Base-by-base conservation (phyloP, 2,329 filamentous ascomycete genomes). In the Neofusicoccum kwambonambiense region DNA sequence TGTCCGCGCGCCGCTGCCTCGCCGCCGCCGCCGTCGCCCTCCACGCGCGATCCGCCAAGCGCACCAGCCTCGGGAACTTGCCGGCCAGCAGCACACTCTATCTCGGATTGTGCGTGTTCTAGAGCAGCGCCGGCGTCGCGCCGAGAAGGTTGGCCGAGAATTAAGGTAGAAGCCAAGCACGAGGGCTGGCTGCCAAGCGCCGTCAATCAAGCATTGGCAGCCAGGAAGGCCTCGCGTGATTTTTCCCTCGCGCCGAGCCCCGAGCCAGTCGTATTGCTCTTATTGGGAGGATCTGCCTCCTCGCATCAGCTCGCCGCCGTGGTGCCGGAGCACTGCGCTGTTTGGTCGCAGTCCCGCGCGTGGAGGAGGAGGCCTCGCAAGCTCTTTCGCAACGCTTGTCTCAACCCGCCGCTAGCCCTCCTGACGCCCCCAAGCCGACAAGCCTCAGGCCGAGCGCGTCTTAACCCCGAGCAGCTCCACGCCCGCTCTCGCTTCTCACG, bases 361-460 rank as follows among this genome's bases (percentile, higher is more conserved):
- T 17, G 13, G 39, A n/a, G 39, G 27, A 35, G 41, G 41, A 60
- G 44, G 45, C 37, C 47, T 54, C 61, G 49, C 61, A 63, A 63
- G 61, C 61, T 63, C 61, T 54, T 54, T 62, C 60, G 60, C 60
- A 62, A 62, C 60, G 60, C 56, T 60, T 60, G 56, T 60, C 56
- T 60, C 56, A 60, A 49, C 56, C 22, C 34, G 47, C 47, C 47
- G 27, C 47, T 17, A 34, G 22, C 42, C 31, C 56, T 60, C 42
- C 51, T 56, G 51, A 9, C 19, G 34, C 22, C 12, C 7, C 17
- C 8, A 19, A 17, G 45, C 50, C n/a, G 37, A 42, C 54, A 58
- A 58, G 54, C 54, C 39, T 45, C 39, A 17, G 22, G 39, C 54
- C 54, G 54, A 35, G 54, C 54, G n/a, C 39, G 37, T 8, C n/a